Conservation (phyloP, 148 eudicot species). For the Cornus kousa region DNA sequence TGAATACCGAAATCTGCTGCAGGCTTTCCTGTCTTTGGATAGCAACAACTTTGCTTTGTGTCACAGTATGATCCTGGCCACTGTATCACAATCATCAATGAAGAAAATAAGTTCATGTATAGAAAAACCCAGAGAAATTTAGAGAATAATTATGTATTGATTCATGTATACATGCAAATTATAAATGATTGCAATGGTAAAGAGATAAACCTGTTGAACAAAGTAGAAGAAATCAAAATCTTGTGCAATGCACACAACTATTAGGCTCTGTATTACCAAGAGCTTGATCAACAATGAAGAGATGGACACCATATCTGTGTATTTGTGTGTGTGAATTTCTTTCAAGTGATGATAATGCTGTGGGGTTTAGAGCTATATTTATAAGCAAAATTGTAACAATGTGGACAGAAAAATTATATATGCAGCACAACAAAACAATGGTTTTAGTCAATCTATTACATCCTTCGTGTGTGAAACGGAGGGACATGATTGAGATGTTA, state of each 20-base stretch:
- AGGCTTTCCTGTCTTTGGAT: conserved; percentile 67
- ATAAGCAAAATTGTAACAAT: not conserved
- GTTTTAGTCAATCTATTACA: not conserved
- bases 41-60: conserved; percentile 51
- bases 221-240: conserved; percentile 66
- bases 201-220: conserved; percentile 50
- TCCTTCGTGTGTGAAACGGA: not conserved
- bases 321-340: not conserved
- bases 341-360: not conserved
- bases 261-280: conserved; percentile 25
- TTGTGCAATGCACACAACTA: conserved; percentile 28
- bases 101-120: not conserved
- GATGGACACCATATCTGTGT: conserved; percentile 1
- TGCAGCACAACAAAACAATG: not conserved
- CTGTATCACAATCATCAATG: conserved; percentile 24
- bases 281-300: conserved; percentile 21
- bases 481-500: not conserved
- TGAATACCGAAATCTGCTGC: conserved; percentile 65
- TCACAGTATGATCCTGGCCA: conserved; percentile 90
- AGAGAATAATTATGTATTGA: not conserved
- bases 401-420: not conserved
- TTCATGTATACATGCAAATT: not conserved
- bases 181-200: not conserved
- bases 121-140: not conserved
- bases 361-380: not conserved